Base-by-base conservation (phyloP, 192 early-diverging fungal species). In the Podila epicladia region DNA sequence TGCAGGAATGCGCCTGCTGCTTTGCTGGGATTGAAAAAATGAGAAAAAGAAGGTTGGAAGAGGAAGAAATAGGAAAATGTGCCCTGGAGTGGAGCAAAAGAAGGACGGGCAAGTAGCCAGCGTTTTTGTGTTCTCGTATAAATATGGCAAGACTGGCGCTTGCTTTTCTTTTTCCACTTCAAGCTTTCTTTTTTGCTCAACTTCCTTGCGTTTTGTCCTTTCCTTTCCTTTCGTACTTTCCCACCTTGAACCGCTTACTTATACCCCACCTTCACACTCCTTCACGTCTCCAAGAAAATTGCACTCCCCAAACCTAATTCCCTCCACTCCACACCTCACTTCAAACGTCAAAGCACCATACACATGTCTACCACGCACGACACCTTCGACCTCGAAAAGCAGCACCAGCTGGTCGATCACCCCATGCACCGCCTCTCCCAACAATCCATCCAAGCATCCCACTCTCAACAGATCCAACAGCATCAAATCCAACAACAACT, bases 351-450 rank as follows among this genome's bases (percentile, higher is more conserved):
- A 64, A 72, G 65, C 70, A 72, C 70, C 55, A 79, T 72, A 79
- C 70, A 72, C 76, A 79, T 79, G 76, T 79, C 76, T 79, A 60
- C 50, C 9, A 63, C 76, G 6, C 70, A 72, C 33, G 70, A 72
- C 50, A 64, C 50, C 24, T 72, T 68, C 37, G 76, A 79, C 24
- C 58, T 67, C 19, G 69, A 67, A 28, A 72, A 72, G 29, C 58
- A 68, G 4, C 60, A 72, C 55, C 65, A 67, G n/a, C n/a, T 79
- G 12, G 64, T 67, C 38, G 64, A 72, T 71, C 67, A 78, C 29
- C 64, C 75, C 24, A 71, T 71, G 41, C 63, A 67, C 57, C 62
- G 31, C 20, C 64, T 57, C 37, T 61, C 61, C 15, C 69, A 63
- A 15, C 75, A 71, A 5, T 57, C 58, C 24, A 62, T 37, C 28